Evolutionary conservation across 2,329 filamentous ascomycete species (phyloP), one percentile per base, ranked within the genome.

Genomic region (Graphilbum fragrans): DNA sequence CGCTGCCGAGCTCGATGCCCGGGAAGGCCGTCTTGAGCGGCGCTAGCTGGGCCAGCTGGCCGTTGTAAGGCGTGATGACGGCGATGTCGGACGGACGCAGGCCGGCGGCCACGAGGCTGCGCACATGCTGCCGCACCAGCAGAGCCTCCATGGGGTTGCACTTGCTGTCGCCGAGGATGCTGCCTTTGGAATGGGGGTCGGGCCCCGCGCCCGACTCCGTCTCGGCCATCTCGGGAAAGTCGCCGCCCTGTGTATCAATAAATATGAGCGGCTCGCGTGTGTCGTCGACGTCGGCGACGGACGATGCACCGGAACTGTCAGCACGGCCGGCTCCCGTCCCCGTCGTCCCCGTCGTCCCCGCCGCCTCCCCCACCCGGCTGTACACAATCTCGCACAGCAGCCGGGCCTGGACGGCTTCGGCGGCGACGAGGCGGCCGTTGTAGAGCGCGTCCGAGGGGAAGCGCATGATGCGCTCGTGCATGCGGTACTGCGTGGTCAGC

Each of bases 401-500:
- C 16, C 88, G 76, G 5, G 63, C 64, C 56, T 81, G 83, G 47
- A 96, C 92, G 0, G 69, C 67, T 5, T 90, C 84, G 1, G 83
- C 87, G 1, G 92, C 90, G 3, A 88, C 65, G 1, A 98, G 73
- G 52, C 81, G 80, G 2, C 74, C 76, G 46, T 86, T 85, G 62
- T 98, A 98, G 11, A 96, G 69, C 55, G 90, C 80, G 47, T 84
- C 74, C 0, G 90, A 95, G 0, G 92, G 90, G 53, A 95, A 98
- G 7, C 77, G 73, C 88, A 96, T 96, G 53, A 98, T 96, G 41
- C 70, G 78, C 55, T 94, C 82, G 57, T 98, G 87, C 92, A 98
- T 98, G 31, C 92, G 86, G 59, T 98, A 98, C 63, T 98, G 92
- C 5, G 83, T 94, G 4, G 86, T 96, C 20, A 98, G 74, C 85